Conservation (phyloP, 169 alveolate genomes). For the Perkinsus marinus region DNA sequence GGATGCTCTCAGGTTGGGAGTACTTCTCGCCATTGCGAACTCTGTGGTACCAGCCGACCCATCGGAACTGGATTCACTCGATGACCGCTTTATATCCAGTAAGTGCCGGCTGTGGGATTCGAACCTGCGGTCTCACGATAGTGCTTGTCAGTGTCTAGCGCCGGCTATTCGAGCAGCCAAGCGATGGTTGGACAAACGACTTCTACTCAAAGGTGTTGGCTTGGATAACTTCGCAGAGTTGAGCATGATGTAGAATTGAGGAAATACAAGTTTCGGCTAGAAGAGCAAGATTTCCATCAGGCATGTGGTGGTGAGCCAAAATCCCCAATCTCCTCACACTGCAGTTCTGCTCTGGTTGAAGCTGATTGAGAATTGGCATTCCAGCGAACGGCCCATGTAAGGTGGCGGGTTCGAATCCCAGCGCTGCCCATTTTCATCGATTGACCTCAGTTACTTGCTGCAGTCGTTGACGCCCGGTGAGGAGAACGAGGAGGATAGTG, state of each 20-base stretch:
- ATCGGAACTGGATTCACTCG: background rate
- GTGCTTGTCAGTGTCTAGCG: background rate
- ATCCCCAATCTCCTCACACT: background rate
- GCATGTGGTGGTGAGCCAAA: background rate
- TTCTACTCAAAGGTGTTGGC: background rate
- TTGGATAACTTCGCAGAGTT: background rate
- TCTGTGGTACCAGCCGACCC: background rate
- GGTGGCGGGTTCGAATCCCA: background rate
- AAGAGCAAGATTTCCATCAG: background rate
- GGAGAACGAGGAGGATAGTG: background rate
- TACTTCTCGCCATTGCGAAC: background rate
- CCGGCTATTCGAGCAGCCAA: background rate
- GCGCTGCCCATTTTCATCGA: background rate
- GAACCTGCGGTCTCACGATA: background rate
- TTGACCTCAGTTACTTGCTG: background rate
- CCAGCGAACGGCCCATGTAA: background rate
- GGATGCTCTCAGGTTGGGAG: background rate
- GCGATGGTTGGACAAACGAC: background rate
- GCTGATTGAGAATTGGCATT: background rate
- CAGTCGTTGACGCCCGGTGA: background rate
- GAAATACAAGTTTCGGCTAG: background rate
- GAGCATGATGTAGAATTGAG: background rate
- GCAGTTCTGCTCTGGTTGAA: background rate
- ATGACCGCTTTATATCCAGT: background rate
- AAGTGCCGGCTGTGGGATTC: background rate